phyloP scores from a whole-genome alignment of 345 rosid genomes.

The Trapa bicornis region DNA sequence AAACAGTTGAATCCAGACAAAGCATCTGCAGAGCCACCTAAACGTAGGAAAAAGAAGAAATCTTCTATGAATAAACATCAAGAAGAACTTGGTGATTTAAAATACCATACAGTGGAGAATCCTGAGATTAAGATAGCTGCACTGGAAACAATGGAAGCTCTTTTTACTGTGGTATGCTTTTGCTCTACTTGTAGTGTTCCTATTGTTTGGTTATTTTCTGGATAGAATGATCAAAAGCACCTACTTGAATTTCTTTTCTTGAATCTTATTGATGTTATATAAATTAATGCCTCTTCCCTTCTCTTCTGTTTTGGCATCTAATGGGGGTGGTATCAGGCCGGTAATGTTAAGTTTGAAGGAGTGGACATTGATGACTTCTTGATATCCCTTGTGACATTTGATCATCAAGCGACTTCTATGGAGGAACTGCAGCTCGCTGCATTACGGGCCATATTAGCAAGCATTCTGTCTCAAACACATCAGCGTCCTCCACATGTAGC shows the following conservation, averaged over 20 bases:
- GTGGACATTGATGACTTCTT: conserved; percentile 46
- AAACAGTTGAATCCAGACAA: conserved; percentile 19
- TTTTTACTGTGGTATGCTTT: conserved; percentile 60
- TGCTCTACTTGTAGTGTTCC: neutral
- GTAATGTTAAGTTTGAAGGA: conserved; percentile 54
- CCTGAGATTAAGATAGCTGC: conserved; percentile 61
- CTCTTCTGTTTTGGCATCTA: conserved; percentile 5
- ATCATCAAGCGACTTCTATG: conserved; percentile 17
- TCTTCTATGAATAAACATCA: conserved; percentile 17
- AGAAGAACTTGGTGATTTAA: conserved; percentile 28
- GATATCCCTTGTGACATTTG: conserved; percentile 37
- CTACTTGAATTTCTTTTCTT: neutral
- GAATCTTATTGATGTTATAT: neutral
- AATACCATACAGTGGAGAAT: conserved; percentile 16
- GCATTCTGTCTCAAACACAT: conserved; percentile 59
- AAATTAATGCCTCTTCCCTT: neutral
- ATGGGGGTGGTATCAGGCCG: conserved; percentile 37
- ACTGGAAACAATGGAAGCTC: conserved; percentile 57
- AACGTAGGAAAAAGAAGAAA: conserved; percentile 58
- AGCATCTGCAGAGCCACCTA: conserved; percentile 13
- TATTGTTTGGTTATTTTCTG: neutral
- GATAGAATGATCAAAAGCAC: neutral
- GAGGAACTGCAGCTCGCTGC: conserved; percentile 66
- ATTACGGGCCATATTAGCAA: conserved; percentile 56
- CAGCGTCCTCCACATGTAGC: conserved; percentile 50